Evolutionary conservation across 1,139 yeast species (phyloP), one percentile per base, ranked within the genome.

Genomic region (Diutina catenulata): DNA sequence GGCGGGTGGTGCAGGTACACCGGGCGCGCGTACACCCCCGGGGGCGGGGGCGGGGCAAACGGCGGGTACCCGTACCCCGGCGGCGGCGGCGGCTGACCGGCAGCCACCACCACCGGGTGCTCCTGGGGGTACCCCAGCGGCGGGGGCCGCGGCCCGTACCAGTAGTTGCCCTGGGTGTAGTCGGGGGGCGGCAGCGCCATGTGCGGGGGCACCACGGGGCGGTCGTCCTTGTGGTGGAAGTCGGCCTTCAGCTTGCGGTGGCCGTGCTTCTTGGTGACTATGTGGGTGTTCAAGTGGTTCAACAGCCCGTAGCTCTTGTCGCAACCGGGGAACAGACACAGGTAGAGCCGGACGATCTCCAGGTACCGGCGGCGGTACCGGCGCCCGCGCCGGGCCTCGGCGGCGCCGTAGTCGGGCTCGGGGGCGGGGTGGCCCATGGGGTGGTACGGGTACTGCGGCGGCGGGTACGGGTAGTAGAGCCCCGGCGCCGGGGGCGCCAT

Each of bases 281-380:
- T 78, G 52, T 81, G 93, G 11, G 88, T 81, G 53, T 81, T 81
- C 38, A 81, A 60, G 54, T 81, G 93, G 54, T 81, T 81, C 38
- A 81, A 60, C 18, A 86, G 77, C 2, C 93, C 93, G 52, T 81
- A 81, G 38, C 80, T 75, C 56, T 81, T 81, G 32, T 68, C 60
- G 50, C 93, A 81, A 2, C 71, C 74, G 9, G 70, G 68, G 47
- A 49, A 75, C 37, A 70, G 69, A 52, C 93, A 81, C 37, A 59
- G 62, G 56, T 79, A 81, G 33, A 77, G 59, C 35, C 93, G 64
- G 39, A 76, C 75, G 49, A 81, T 79, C 52, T 81, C 88, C 47
- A 76, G 75, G 47, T 76, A 79, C 36, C 79, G 64, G 42, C 88
- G 64, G 46, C 93, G 64, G 40, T 79, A 78, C 32, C 88, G 59